A percentile compares a stretch with the other conserved stretches of the same genome.
phyloP scores from a whole-genome alignment of 2,329 filamentous ascomycete genomes.

The Verticillium dahliae region DNA sequence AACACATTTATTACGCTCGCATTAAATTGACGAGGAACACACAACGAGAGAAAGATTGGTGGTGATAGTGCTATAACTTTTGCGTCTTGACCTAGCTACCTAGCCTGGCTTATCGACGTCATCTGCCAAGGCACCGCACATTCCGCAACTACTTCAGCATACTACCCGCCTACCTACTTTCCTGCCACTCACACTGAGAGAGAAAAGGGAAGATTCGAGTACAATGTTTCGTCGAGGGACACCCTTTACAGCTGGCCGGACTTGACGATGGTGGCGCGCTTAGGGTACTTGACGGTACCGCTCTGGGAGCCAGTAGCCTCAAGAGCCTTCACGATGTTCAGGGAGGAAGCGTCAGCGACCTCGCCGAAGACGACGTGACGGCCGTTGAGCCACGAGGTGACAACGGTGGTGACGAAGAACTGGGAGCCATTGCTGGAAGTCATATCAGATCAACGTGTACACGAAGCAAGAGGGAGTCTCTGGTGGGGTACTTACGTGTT shows the following conservation, averaged over 20 bases:
- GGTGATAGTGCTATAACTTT: background rate
- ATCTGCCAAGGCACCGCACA: background rate
- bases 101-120: background rate
- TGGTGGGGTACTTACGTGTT: constrained; percentile 60
- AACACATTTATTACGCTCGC: no score
- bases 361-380: constrained; percentile 83
- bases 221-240: constrained; percentile 6
- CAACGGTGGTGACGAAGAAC: constrained; percentile 95
- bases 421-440: constrained; percentile 86
- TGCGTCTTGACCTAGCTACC: background rate
- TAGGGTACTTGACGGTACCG: constrained; percentile 49
- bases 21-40: background rate
- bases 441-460: constrained; percentile 18
- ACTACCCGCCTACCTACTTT: background rate
- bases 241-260: constrained; percentile 40
- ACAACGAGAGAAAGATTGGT: background rate
- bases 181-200: background rate
- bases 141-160: background rate
- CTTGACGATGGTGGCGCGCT: constrained; percentile 52
- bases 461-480: background rate
- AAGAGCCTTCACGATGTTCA: constrained; percentile 52
- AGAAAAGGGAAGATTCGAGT: background rate
- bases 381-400: constrained; percentile 77
- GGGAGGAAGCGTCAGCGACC: constrained; percentile 46
- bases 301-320: constrained; percentile 52